Conservation (phyloP, 768 basidiomycete genomes). For the Lactarius tabidus region DNA sequence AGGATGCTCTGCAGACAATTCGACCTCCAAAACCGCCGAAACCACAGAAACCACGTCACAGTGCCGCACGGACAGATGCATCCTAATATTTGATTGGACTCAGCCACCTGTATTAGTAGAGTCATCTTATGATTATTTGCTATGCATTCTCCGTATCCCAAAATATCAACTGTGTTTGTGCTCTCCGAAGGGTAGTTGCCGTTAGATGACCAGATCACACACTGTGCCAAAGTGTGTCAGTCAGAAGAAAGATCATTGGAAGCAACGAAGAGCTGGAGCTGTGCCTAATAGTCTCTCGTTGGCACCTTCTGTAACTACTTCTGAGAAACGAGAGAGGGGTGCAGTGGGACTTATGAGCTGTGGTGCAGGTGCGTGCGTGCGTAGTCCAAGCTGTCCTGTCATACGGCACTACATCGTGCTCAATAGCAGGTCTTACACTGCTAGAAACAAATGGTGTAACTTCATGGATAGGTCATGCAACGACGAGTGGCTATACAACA, state of each 20-base stretch:
- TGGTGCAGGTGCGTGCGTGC: no score
- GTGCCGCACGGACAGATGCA: neutral
- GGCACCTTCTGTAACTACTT: neutral
- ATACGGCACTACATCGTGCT: no score
- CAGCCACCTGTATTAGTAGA: neutral
- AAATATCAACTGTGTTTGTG: neutral
- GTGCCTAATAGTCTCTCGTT: neutral
- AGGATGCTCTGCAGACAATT: neutral
- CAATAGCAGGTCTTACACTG: no score
- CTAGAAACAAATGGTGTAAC: no score
- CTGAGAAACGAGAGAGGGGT: neutral
- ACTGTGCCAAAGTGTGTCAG: no score
- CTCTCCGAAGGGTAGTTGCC: neutral
- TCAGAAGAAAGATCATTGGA: neutral
- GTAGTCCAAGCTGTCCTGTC: no score
- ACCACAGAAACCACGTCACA: neutral
- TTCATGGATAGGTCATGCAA: no score
- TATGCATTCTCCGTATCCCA: neutral
- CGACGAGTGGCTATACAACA: no score
- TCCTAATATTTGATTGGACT: neutral
- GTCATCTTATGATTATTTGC: neutral
- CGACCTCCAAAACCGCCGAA: neutral
- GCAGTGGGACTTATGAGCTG: no score
- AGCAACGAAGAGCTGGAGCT: neutral
- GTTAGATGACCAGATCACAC: neutral